A percentile compares a stretch with the other conserved stretches of the same genome.
Conservation (phyloP, 2,329 filamentous ascomycete genomes). For the Arachnopeziza araneosa region DNA sequence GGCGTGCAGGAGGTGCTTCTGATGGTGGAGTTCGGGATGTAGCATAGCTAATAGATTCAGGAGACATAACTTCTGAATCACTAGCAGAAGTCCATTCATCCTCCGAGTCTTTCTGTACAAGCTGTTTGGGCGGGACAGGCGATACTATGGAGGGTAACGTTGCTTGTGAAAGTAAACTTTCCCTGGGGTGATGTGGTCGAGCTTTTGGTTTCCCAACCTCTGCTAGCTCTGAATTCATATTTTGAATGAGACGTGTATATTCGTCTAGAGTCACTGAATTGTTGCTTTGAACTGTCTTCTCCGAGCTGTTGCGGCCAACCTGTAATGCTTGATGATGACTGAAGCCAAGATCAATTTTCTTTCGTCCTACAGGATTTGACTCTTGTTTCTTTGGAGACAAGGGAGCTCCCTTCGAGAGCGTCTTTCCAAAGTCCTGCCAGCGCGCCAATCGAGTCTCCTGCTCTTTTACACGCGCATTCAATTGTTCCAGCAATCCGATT, state of each 20-base stretch:
- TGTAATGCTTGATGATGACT: conserved; percentile 45
- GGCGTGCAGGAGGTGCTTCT: neutral
- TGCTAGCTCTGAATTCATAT: conserved; percentile 26
- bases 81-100: conserved; percentile 23
- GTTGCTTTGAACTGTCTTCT: conserved; percentile 13
- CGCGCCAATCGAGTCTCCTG: conserved; percentile 64
- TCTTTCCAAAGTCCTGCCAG: conserved; percentile 64
- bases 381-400: conserved; percentile 24
- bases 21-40: conserved; percentile 16
- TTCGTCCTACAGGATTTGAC: neutral
- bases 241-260: conserved; percentile 26
- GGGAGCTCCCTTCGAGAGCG: conserved; percentile 13
- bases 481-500: conserved; percentile 58
- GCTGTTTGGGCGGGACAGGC: neutral
- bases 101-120: conserved; percentile 5
- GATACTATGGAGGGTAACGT: conserved; percentile 1
- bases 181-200: conserved; percentile 1
- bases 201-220: conserved; percentile 23
- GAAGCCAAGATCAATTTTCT: conserved; percentile 47
- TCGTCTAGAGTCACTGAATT: conserved; percentile 20
- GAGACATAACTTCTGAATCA: conserved; percentile 17
- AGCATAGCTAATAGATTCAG: conserved; percentile 10
- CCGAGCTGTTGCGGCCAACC: conserved; percentile 33
- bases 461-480: conserved; percentile 61
- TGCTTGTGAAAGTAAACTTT: conserved; percentile 10